Evolutionary conservation across 2,329 filamentous ascomycete genomes (phyloP), one percentile per base, ranked within the genome.

Genomic region (Fusarium fracticaudum): DNA sequence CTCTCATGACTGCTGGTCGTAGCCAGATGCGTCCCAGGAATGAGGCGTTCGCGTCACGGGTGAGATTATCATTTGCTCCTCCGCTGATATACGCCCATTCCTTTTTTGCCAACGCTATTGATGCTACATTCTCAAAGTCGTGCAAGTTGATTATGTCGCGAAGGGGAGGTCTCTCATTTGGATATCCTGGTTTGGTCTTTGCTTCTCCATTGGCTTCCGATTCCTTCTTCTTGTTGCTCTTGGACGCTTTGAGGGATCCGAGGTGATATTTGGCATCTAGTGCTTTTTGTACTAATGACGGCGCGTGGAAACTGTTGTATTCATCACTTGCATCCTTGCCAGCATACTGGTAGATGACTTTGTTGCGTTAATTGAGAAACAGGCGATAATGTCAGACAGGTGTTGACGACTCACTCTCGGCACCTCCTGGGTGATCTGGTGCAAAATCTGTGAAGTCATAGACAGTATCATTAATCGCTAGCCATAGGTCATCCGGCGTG

Each of bases 401-500:
- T 17, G 9, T 13, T 33, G 22, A 11, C 4, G 6, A 54, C 63
- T 35, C 47, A 73, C 70, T 66, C 18, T 77, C 67, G 13, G 58
- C 44, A 8, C 77, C 77, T 22, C 77, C 77, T 3, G 77, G 77
- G 22, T 79, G 77, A 3, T 70, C 47, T 3, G 73, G 68, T 3
- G 77, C 76, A 38, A 79, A 79, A 17, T 69, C 59, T 0, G 77
- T 77, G 29, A 79, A 82, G 79, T 94, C 90, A 84, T 91, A 93
- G 45, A 93, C 90, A 64, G 87, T 85, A 43, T 87, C 87, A 76
- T 93, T 87, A n/a, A 93, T 87, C 29, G 92, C 90, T 68, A 93
- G 87, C 92, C 91, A 93, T 75, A 88, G 84, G 75, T 90, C 86
- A 20, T 85, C 81, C 1, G 83, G 80, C 1, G 79, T 83, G 47